Conservation (phyloP, 306 rosid genomes). For the Dryas octopetala region DNA sequence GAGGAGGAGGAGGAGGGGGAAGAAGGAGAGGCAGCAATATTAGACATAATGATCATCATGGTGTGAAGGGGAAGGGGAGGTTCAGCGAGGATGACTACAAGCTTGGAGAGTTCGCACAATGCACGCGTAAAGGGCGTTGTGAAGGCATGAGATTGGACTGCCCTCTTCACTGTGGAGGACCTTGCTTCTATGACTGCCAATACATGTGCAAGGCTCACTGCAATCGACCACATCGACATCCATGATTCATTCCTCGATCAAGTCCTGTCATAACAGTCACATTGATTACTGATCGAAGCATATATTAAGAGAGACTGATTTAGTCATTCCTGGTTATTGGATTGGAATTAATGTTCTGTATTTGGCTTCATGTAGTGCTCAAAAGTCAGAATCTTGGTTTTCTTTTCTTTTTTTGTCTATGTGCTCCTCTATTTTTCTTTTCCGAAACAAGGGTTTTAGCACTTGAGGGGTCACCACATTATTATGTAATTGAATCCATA, state of each 20-base stretch:
- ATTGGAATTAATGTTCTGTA: too few species aligned
- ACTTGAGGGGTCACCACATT: too few species aligned
- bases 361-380: too few species aligned
- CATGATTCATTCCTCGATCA: background rate
- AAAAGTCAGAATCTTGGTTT: too few species aligned
- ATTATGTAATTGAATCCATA: too few species aligned
- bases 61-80: conserved; percentile 21
- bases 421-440: too few species aligned
- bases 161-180: conserved; percentile 88
- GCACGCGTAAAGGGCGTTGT: conserved; percentile 67
- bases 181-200: conserved; percentile 84
- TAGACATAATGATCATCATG: background rate
- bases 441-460: too few species aligned
- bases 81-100: conserved; percentile 42
- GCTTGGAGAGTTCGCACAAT: conserved; percentile 74
- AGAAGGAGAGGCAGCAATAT: conserved; percentile 13
- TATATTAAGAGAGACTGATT: background rate
- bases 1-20: conserved; percentile 27
- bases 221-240: conserved; percentile 18
- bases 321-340: too few species aligned
- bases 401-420: too few species aligned
- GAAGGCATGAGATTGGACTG: conserved; percentile 77
- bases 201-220: conserved; percentile 87
- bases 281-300: background rate
- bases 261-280: background rate